A percentile compares a stretch with the other conserved stretches of the same genome.
Conservation (phyloP, 169 alveolate species). For the Pseudocohnilembus persalinus region DNA sequence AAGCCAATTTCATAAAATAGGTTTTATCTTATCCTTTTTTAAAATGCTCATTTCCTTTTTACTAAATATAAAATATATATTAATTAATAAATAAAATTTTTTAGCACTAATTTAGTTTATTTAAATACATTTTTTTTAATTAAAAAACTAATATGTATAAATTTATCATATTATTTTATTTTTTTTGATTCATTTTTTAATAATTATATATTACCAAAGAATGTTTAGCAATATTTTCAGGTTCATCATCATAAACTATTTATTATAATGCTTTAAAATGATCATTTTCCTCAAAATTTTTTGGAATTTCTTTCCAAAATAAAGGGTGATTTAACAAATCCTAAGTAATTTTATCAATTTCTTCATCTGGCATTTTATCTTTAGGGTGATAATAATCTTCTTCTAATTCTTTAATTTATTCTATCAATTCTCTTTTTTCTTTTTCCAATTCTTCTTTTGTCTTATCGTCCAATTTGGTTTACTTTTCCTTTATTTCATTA, state of each 20-base stretch:
- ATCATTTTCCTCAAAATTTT: constrained; percentile 36
- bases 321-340: constrained; percentile 45
- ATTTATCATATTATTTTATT: too few relatives aligned
- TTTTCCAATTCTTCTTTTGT: neutral
- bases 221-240: constrained; percentile 37
- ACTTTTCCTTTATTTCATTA: neutral
- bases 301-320: constrained; percentile 38
- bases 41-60: constrained; percentile 36
- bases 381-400: constrained; percentile 45
- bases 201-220: constrained; percentile 2
- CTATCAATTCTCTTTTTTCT: neutral
- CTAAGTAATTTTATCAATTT: constrained; percentile 29
- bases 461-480: neutral
- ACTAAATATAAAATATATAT: too few relatives aligned
- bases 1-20: constrained; percentile 30
- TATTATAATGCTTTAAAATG: constrained; percentile 39
- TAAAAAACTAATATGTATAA: neutral
- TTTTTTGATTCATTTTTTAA: too few relatives aligned
- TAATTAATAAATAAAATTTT: too few relatives aligned
- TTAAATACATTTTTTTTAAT: neutral
- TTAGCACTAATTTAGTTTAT: too few relatives aligned
- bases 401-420: neutral
- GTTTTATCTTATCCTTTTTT: constrained; percentile 39
- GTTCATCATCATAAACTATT: constrained; percentile 41
- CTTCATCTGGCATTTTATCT: constrained; percentile 45